Base-by-base conservation (phyloP, 2,329 filamentous ascomycete species). In the Parastagonospora avenae region DNA sequence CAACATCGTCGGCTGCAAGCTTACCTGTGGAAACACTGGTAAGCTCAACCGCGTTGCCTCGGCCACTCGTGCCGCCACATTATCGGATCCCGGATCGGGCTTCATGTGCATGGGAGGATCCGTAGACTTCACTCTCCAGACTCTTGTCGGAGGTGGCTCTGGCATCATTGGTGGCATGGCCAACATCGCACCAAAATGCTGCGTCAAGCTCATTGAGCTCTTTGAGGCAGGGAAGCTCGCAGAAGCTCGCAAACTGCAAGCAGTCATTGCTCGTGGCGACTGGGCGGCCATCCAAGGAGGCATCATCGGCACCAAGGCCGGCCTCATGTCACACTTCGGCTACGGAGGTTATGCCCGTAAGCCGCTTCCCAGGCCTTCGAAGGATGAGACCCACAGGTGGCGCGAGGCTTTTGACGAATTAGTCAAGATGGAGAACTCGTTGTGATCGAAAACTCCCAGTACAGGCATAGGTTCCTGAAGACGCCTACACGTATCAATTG, bases 81-180 rank as follows among this genome's bases (percentile, higher is more conserved):
- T 69, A 8, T 69, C 62, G 7, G 68, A 72, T 31, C 62, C 70
- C 14, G 74, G 73, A n/a, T 75, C 71, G 71, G 82, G 76, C 11
- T 91, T 91, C 77, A 80, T 89, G 67, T 87, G 87, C 52, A 83
- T 88, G 63, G 88, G 87, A 36, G 89, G 89, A 48, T 88, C 85
- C 42, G 87, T 87, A 45, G 88, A 92, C 74, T 91, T 91, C 72
- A 87, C 85, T 10, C 74, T 91, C 10, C 88, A 90, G 70, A 86
- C 85, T 1, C 73, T 90, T 33, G 79, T 88, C 37, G 87, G 85
- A 4, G 89, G 88, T 19, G 88, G 86, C 2, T 83, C 87, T 50
- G 89, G 89, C 30, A 82, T 89, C 63, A 88, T 92, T 55, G 85
- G 84, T 11, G 89, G 88, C 10, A 79, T 88, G 47, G 89, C 82